Percentiles rank a stretch among this genome's conserved stretches.
Evolutionary conservation across 148 eudicot species (phyloP).

Genomic region (Diospyros lotus): DNA sequence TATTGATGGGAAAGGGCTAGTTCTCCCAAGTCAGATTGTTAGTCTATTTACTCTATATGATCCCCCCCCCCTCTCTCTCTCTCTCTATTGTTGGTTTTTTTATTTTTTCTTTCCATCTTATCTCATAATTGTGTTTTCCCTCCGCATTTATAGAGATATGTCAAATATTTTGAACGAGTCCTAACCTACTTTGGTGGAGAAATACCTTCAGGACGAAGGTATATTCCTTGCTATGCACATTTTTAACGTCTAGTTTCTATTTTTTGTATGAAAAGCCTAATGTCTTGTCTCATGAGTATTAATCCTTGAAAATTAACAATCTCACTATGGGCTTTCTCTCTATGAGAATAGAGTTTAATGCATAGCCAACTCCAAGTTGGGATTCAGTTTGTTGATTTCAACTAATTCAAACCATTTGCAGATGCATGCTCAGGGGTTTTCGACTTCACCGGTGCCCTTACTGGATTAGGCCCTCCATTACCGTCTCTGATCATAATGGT

Average conservation of each 20-base stretch:
- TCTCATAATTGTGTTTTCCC: constrained; percentile 4
- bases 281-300: background rate
- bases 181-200: constrained; percentile 85
- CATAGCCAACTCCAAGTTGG: background rate
- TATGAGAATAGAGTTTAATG: background rate
- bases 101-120: background rate
- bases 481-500: constrained; percentile 90
- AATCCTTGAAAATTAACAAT: background rate
- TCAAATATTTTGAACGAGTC: constrained; percentile 88
- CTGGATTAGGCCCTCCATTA: constrained; percentile 90
- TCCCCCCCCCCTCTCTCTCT: constrained; percentile 8
- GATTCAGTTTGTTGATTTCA: constrained; percentile 6
- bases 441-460: constrained; percentile 90
- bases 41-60: constrained; percentile 22
- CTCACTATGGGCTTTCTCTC: background rate
- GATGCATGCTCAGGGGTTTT: constrained; percentile 98
- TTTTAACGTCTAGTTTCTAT: background rate
- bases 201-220: constrained; percentile 96
- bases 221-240: constrained; percentile 8
- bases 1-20: constrained; percentile 88
- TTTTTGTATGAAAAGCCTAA: background rate
- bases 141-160: constrained; percentile 64
- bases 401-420: constrained; percentile 23
- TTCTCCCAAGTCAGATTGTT: constrained; percentile 98
- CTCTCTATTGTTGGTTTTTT: background rate